These are phyloP conservation scores for Mallotus nudiflorus DNA, from an alignment of 345 rosid species.

Conservation along the genomic window DNA sequence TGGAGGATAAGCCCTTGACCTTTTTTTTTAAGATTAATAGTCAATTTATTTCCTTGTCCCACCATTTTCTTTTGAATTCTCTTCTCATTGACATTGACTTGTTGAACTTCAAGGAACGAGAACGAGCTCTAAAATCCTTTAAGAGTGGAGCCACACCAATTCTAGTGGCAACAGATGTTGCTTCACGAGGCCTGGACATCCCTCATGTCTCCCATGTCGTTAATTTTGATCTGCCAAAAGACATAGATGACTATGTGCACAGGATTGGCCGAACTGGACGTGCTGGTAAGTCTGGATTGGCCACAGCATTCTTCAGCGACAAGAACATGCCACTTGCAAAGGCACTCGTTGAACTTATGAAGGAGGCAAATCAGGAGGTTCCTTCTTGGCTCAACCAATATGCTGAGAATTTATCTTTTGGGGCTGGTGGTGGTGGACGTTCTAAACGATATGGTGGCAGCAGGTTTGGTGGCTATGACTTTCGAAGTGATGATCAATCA, in stretches of 20 bases:
- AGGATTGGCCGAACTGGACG: slow-evolving; percentile 63
- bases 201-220: slow-evolving; percentile 55
- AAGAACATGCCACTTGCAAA: slow-evolving; percentile 43
- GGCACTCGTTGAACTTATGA: slow-evolving; percentile 44
- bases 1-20: not conserved
- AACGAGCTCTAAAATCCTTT: slow-evolving; percentile 48
- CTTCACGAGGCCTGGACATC: slow-evolving; percentile 54
- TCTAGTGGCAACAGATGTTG: slow-evolving; percentile 65
- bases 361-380: slow-evolving; percentile 49
- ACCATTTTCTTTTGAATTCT: not conserved
- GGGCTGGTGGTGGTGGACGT: slow-evolving; percentile 11
- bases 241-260: slow-evolving; percentile 53
- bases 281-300: slow-evolving; percentile 51
- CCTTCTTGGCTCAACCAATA: slow-evolving; percentile 45
- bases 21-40: not conserved
- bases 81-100: too few relatives aligned
- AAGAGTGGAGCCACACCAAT: slow-evolving; percentile 46
- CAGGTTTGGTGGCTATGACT: slow-evolving; percentile 52
- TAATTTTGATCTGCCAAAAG: slow-evolving; percentile 52
- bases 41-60: not conserved
- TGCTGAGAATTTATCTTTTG: slow-evolving; percentile 28
- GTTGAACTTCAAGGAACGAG: slow-evolving; percentile 47
- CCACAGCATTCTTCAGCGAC: slow-evolving; percentile 52
- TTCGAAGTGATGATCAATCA: slow-evolving; percentile 25
- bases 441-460: slow-evolving; percentile 10